These are phyloP conservation scores for Pilatotrama ljubarskyi DNA, from an alignment of 768 basidiomycete species.

Conservation along the genomic window DNA sequence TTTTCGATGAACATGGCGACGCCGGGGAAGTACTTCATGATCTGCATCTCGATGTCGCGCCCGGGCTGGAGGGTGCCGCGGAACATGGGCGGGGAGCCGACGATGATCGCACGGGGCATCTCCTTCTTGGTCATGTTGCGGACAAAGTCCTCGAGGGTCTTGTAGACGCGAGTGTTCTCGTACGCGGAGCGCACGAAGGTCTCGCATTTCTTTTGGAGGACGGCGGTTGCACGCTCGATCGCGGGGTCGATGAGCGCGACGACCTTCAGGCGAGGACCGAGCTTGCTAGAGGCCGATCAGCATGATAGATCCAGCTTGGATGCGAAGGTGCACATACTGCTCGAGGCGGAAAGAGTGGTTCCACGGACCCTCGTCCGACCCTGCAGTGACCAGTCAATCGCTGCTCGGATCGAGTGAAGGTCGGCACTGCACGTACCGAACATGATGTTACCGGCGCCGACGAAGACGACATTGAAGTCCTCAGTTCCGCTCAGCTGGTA, in stretches of 20 bases:
- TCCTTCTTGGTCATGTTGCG: conserved; percentile 63
- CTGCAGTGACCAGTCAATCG: conserved; percentile 37
- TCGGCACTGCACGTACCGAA: conserved; percentile 59
- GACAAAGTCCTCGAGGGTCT: conserved; percentile 83
- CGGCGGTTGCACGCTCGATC: conserved; percentile 73
- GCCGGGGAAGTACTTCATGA: conserved; percentile 85
- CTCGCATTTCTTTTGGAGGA: conserved; percentile 87
- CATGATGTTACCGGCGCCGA: conserved; percentile 98
- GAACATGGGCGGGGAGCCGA: conserved; percentile 94
- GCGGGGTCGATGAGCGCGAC: conserved; percentile 93
- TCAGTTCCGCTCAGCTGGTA: conserved; percentile 59
- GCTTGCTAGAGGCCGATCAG: conserved; percentile 58
- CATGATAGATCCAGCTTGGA: background rate
- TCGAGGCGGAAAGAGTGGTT: conserved; percentile 91
- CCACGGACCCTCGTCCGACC: conserved; percentile 88
- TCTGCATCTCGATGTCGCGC: conserved; percentile 85
- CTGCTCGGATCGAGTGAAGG: background rate
- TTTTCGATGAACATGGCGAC: conserved; percentile 92
- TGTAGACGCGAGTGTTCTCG: conserved; percentile 81
- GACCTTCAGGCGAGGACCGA: conserved; percentile 94
- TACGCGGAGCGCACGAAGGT: conserved; percentile 95
- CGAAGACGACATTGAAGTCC: conserved; percentile 91
- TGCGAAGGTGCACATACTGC: conserved; percentile 52
- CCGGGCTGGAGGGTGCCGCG: conserved; percentile 75
- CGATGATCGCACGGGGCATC: conserved; percentile 77